phyloP scores from a whole-genome alignment of 2,329 filamentous ascomycete genomes.

The Penicillium sp. region DNA sequence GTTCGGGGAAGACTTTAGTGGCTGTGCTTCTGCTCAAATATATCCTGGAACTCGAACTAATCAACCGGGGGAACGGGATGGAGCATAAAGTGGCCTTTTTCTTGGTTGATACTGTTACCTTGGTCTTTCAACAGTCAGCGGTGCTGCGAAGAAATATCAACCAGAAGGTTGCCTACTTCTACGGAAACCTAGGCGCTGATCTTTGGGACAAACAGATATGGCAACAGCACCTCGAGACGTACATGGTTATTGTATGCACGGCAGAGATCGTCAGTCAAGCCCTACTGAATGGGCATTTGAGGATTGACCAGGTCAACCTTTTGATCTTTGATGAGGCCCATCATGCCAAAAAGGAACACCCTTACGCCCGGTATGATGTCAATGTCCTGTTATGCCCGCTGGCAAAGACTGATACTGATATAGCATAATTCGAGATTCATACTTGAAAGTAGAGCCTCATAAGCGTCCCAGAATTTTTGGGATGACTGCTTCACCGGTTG shows the following conservation, averaged over 20 bases:
- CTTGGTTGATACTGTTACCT: conserved; percentile 80
- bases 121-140: conserved; percentile 84
- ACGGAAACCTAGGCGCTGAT: conserved; percentile 63
- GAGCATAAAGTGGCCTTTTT: conserved; percentile 73
- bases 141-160: conserved; percentile 79
- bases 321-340: conserved; percentile 96
- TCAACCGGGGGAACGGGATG: conserved; percentile 60
- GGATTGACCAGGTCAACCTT: conserved; percentile 78
- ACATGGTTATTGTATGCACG: conserved; percentile 88
- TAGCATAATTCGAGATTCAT: conserved; percentile 82
- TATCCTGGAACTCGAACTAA: conserved; percentile 71
- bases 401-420: conserved; percentile 7
- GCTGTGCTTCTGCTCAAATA: conserved; percentile 79
- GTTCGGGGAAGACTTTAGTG: conserved; percentile 94
- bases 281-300: conserved; percentile 72
- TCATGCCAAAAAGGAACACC: conserved; percentile 89
- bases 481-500: conserved; percentile 95
- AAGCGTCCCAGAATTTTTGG: conserved; percentile 76
- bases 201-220: conserved; percentile 60
- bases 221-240: conserved; percentile 55
- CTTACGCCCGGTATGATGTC: conserved; percentile 63
- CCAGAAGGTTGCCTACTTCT: conserved; percentile 68
- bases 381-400: background rate
- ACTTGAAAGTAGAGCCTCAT: conserved; percentile 50
- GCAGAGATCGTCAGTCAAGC: conserved; percentile 79